These are phyloP conservation scores for Blepharisma undulans DNA, from an alignment of 169 alveolate genomes.

Conservation along the genomic window DNA sequence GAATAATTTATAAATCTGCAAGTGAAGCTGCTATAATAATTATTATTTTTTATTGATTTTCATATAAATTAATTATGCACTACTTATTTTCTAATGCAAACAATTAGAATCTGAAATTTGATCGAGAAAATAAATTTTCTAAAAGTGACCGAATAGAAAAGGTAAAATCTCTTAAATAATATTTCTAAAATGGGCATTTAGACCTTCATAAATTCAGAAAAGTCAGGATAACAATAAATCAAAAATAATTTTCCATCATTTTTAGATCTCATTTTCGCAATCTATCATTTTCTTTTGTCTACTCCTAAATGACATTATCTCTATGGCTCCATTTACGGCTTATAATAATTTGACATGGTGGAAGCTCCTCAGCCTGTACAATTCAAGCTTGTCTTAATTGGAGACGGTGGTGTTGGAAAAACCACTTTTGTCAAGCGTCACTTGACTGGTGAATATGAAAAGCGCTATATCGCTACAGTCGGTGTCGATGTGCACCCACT, in stretches of 20 bases:
- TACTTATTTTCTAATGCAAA: no score
- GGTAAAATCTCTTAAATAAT: no score
- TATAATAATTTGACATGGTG: constrained; percentile 19
- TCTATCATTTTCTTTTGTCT: not conserved
- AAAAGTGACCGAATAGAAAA: no score
- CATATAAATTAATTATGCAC: no score
- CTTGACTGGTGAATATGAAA: constrained; percentile 98
- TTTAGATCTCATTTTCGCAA: no score
- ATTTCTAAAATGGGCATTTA: no score
- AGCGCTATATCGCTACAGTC: constrained; percentile 96
- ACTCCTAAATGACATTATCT: not conserved
- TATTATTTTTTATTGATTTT: no score
- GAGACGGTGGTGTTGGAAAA: constrained; percentile 99
- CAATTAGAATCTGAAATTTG: no score
- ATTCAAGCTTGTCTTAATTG: constrained; percentile 96
- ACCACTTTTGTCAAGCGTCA: constrained; percentile 98
- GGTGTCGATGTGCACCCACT: constrained; percentile 98
- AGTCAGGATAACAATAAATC: not conserved
- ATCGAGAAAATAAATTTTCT: no score
- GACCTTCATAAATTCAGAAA: not conserved
- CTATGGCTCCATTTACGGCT: not conserved
- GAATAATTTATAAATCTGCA: not conserved
- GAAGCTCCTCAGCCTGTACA: constrained; percentile 70
- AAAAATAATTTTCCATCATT: not conserved
- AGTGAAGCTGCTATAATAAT: not conserved